phyloP scores from a whole-genome alignment of 176 grass and related monocot species.

The Cenchrus fungigraminus region DNA sequence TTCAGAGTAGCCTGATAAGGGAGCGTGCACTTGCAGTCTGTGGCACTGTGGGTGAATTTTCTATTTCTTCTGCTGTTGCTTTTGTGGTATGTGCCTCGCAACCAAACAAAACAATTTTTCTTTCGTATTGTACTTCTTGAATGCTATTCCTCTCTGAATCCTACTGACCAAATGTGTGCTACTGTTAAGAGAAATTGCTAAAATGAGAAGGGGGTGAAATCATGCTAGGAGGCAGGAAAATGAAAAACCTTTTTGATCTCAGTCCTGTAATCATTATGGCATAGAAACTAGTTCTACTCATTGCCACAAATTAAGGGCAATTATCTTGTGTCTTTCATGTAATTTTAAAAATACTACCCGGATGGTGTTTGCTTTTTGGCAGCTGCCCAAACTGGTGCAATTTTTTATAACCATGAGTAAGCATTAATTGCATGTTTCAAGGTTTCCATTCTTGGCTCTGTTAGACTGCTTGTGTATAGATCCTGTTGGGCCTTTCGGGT shows the following conservation, averaged over 20 bases:
- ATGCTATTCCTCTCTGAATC: slow-evolving; percentile 1
- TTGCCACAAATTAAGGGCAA: too few relatives aligned
- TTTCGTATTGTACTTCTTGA: neutral
- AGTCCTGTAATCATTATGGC: too few relatives aligned
- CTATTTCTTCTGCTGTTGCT: neutral
- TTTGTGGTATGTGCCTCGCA: slow-evolving; percentile 16
- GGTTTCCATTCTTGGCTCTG: too few relatives aligned
- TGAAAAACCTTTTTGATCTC: neutral
- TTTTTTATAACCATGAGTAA: neutral
- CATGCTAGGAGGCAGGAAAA: neutral
- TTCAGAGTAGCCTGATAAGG: slow-evolving; percentile 7
- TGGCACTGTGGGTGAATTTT: neutral
- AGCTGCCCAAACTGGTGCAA: neutral
- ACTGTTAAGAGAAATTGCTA: neutral
- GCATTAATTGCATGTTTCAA: too few relatives aligned
- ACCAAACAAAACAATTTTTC: neutral
- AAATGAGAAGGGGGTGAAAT: neutral
- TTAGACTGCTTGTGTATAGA: too few relatives aligned
- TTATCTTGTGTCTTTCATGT: neutral
- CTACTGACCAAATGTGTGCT: neutral
- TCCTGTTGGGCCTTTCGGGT: too few relatives aligned
- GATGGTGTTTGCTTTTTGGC: neutral
- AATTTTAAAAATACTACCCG: neutral
- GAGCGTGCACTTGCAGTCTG: neutral
- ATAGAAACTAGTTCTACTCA: neutral